Evolutionary conservation across 805 yeast species (phyloP), one percentile per base, ranked within the genome.

Genomic region (Saccharomycopsis selenospora): DNA sequence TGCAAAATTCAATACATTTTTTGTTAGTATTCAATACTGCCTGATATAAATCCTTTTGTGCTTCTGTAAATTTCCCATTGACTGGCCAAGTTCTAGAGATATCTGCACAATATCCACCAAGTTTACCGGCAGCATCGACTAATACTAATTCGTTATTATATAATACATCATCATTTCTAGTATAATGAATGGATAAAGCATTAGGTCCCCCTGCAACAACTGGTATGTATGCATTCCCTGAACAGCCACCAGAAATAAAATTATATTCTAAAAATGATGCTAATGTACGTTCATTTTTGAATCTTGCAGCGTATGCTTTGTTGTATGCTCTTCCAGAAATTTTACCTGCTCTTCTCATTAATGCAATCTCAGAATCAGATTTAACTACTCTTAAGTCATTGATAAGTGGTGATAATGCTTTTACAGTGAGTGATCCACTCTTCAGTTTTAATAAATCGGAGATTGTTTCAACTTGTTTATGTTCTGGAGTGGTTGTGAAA

Each of bases 41-140:
- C 57, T 87, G 84, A 61, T 93, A 93, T 18, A 93, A 66, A 52
- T 91, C 98, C 45, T 73, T 74, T 64, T 93, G 99, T 2, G 95
- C 79, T 7, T 70, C 76, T 2, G 85, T 66, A 62, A 93, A 93
- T 43, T 66, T 68, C 2, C 95, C 87, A 33, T 75, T 75, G 43
- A 80, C 82, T 3, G 99, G 99, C 97, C 98, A 93, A 0, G 97
- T 84, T 55, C 99, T 75, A 2, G 98, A 90, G 42, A 93, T 93
- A 65, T 93, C 99, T 1, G 97, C 82, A 60, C 95, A 82, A 64
- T 93, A 93, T 1, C 97, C 97, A 36, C 98, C 99, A 40, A 83
- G 63, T 44, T 85, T 76, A 3, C 98, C 99, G 1, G 95, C 95
- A 3, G 98, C 98, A 65, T 93, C 99, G 2, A 93, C 89, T 25